phyloP scores from a whole-genome alignment of 805 yeast species.

The Starmera dryadoides region DNA sequence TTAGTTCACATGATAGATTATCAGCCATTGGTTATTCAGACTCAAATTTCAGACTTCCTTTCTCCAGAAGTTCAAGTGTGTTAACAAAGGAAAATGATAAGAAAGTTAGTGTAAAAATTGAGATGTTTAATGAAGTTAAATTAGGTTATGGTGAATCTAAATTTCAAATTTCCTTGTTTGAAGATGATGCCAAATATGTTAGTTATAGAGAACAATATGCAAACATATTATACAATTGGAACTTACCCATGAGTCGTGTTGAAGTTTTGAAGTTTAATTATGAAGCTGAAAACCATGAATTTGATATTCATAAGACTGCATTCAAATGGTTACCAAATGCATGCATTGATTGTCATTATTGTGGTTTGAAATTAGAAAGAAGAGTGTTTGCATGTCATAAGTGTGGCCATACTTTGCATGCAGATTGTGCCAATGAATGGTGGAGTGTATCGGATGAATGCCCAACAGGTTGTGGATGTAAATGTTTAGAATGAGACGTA shows the following conservation, averaged over 20 bases:
- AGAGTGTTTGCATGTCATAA: conserved; percentile 58
- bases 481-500: conserved; percentile 32
- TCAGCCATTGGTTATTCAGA: conserved; percentile 16
- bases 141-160: conserved; percentile 28
- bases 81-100: conserved; percentile 9
- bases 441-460: conserved; percentile 58
- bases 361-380: conserved; percentile 54
- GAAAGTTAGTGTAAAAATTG: conserved; percentile 30
- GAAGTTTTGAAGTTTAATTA: conserved; percentile 70
- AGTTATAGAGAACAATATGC: conserved; percentile 67
- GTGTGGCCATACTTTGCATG: conserved; percentile 78
- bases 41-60: conserved; percentile 13
- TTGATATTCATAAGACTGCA: conserved; percentile 28
- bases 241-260: conserved; percentile 69
- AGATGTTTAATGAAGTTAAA: conserved; percentile 33
- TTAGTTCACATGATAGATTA: not conserved
- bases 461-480: conserved; percentile 83
- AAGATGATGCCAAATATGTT: conserved; percentile 21
- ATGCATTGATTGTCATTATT: conserved; percentile 49
- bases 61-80: conserved; percentile 20
- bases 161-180: conserved; percentile 30
- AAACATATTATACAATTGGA: conserved; percentile 73
- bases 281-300: conserved; percentile 16
- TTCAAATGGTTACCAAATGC: conserved; percentile 21
- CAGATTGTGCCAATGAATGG: conserved; percentile 76